A percentile compares a stretch with the other conserved stretches of the same genome.
phyloP scores from a whole-genome alignment of 306 rosid genomes.

The Malus domestica region ASM211411v1 NC_041790.1:34539001-34539500 shows the following conservation, averaged over 20 bases:
- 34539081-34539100: constrained; percentile 13
- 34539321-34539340: too few relatives aligned
- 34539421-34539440: too few relatives aligned
- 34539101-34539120: neutral
- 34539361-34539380: too few relatives aligned
- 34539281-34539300: too few relatives aligned
- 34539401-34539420: too few relatives aligned
- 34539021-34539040: constrained; percentile 18
- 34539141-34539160: neutral
- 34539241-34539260: too few relatives aligned
- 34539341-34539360: too few relatives aligned
- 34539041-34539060: constrained; percentile 19
- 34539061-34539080: neutral
- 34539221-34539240: neutral
- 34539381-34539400: too few relatives aligned
- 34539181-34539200: neutral
- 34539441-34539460: too few relatives aligned
- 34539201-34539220: neutral
- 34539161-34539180: neutral
- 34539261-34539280: too few relatives aligned
- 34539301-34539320: too few relatives aligned
- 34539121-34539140: neutral
- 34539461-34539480: neutral
- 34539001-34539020: constrained; percentile 10
- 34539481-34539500: neutral